Conservation (phyloP, 768 basidiomycete species). For the Gymnopilus dilepis region DNA sequence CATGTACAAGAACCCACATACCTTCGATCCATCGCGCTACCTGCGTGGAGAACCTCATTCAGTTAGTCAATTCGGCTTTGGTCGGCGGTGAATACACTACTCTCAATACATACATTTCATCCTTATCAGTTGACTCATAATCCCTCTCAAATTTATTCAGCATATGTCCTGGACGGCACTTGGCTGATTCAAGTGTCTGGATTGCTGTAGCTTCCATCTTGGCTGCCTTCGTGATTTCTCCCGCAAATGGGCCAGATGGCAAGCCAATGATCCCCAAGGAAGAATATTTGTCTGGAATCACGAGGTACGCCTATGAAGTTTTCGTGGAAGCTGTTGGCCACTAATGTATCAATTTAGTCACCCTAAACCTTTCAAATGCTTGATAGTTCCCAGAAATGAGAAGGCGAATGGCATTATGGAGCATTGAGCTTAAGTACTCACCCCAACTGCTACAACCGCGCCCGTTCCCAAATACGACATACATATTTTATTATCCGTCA, state of each 20-base stretch:
- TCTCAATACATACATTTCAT: not conserved
- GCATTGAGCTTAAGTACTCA: not conserved
- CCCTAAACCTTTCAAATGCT: slow-evolving; percentile 34
- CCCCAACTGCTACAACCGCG: too few relatives aligned
- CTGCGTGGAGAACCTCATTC: slow-evolving; percentile 6
- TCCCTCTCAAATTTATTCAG: slow-evolving; percentile 6
- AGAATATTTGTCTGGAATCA: slow-evolving; percentile 36
- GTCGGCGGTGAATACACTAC: slow-evolving; percentile 26
- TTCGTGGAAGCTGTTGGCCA: not conserved
- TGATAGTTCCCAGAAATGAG: slow-evolving; percentile 27
- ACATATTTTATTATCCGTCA: too few relatives aligned
- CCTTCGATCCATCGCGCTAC: slow-evolving; percentile 5
- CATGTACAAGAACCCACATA: not conserved
- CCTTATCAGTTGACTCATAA: too few relatives aligned
- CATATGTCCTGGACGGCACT: slow-evolving; percentile 44
- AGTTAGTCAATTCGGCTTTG: slow-evolving; percentile 37
- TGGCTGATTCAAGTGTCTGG: slow-evolving; percentile 48
- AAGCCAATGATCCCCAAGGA: slow-evolving; percentile 36
- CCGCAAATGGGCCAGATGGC: slow-evolving; percentile 20
- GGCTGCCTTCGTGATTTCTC: slow-evolving; percentile 32
- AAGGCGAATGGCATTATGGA: not conserved
- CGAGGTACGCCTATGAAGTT: slow-evolving; percentile 30
- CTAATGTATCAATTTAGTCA: slow-evolving; percentile 21
- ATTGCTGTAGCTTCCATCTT: slow-evolving; percentile 33
- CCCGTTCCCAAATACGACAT: too few relatives aligned